phyloP scores from a whole-genome alignment of 2,329 filamentous ascomycete species.

The Sporothrix protearum region DNA sequence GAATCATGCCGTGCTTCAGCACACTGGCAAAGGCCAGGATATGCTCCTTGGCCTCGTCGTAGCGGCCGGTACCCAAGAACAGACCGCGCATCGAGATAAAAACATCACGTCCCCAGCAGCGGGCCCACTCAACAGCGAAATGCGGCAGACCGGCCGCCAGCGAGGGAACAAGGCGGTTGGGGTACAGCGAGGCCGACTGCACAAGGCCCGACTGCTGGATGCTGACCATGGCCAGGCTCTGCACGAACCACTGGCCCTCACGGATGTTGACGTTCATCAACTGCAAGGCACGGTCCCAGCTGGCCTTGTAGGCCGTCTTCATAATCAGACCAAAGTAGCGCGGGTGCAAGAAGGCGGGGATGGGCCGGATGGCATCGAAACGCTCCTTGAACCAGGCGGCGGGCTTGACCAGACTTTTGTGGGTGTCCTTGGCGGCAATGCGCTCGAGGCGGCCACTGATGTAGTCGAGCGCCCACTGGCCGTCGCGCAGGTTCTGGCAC shows the following conservation, averaged over 20 bases:
- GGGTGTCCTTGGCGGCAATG: constrained; percentile 60
- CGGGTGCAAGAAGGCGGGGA: constrained; percentile 86
- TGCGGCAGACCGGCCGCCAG: constrained; percentile 91
- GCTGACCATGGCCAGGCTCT: constrained; percentile 85
- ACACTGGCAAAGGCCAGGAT: constrained; percentile 94
- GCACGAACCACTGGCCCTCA: constrained; percentile 81
- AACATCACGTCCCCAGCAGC: constrained; percentile 95
- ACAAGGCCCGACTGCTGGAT: constrained; percentile 86
- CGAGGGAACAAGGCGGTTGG: constrained; percentile 76
- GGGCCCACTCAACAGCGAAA: constrained; percentile 88
- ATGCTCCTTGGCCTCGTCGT: constrained; percentile 84
- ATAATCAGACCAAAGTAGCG: constrained; percentile 90
- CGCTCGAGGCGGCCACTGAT: constrained; percentile 73
- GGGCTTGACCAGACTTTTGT: constrained; percentile 60
- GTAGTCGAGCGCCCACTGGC: constrained; percentile 90
- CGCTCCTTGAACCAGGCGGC: constrained; percentile 77
- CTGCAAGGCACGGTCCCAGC: constrained; percentile 71
- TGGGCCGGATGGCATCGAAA: constrained; percentile 77
- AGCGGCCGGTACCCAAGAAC: constrained; percentile 86
- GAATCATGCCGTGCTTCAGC: constrained; percentile 97
- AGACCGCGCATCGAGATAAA: constrained; percentile 93
- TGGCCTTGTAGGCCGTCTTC: constrained; percentile 81
- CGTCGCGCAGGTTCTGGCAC: constrained; percentile 86
- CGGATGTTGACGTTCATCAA: constrained; percentile 75
- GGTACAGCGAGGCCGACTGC: constrained; percentile 87